Base-by-base conservation (phyloP, 116 monocot species). In the Papilionanthe hybrid region DNA sequence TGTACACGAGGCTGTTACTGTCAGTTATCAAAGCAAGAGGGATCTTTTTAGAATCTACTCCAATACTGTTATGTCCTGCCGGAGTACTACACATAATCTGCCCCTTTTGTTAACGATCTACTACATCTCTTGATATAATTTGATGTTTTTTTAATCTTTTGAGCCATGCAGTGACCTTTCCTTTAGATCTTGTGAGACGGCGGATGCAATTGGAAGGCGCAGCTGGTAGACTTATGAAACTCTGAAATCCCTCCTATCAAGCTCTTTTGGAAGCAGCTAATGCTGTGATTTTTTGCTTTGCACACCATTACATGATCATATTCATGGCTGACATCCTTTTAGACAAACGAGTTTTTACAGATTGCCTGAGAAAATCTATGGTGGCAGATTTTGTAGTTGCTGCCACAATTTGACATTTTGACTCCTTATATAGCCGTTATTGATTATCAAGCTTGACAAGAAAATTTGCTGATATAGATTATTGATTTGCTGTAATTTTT, bases 1-100 rank as follows among this genome's bases (percentile, higher is more conserved):
- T 91, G 72, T 98, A 88, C 10, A 92, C 92, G 56, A 98, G 94
- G 79, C 94, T 92, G 74, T 82, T 89, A 27, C 97, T 94, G 81
- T 98, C 97, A 74, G 94, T 94, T 42, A 98, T 87, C 87, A 98
- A 83, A 48, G 92, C 97, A 42, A 91, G 84, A 72, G 81, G 79
- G 37, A 53, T 77, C n/a, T 42, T 75, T 45, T 1, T 41, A 25
- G 83, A 47, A 66, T 72, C 82, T 1, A 45, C 79, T 53, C 53
- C 53, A 53, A 17, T 53, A 53, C 53, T 53, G 53, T 53, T 53
- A 15, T 53, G 12, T 48, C 4, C 53, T 53, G 13, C 53, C 17
- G 15, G 53, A 53, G 53, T n/a, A n/a, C n/a, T n/a, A n/a, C n/a
- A 8, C 9, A 8, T 45, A 49, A 49, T 49, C 10, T 49, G 8